Base-by-base conservation (phyloP, 1,139 yeast genomes). In the Diutina pseudorugosa region DNA sequence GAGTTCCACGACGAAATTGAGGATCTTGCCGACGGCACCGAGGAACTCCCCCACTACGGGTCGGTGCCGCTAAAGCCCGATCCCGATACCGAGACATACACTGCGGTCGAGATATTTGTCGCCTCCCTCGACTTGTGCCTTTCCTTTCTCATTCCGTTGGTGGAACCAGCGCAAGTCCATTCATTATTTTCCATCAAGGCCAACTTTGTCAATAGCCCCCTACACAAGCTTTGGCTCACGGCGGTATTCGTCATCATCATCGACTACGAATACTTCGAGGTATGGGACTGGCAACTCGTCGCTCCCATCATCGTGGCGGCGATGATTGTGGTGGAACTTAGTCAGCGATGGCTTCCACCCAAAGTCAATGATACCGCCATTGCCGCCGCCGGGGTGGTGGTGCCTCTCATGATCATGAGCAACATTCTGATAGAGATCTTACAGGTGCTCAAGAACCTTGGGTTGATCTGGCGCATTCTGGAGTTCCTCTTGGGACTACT, bases 401-500 rank as follows among this genome's bases (percentile, higher is more conserved):
- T 58, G 49, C 67, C 72, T 8, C 58, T 70, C 25, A 49, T 70
- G 2, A 55, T 70, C 4, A 61, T 70, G 11, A 64, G 73, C 2
- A 56, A 61, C 18, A 62, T 69, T 43, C 68, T 75, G 2, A 55
- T 63, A 4, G 47, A 61, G 8, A 61, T 70, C 2, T 60, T 73
- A 33, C 64, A 62, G 49, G 54, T 69, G 2, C 58, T 73, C 36
- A 71, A 72, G 55, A 73, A 73, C 54, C 61, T 69, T 44, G 78
- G 77, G 1, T 50, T 68, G 6, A 61, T 73, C 20, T 61, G 73
- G 62, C 59, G 59, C 48, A 65, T 73, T 14, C 66, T 73, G 11
- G 77, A 73, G 51, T 72, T 71, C 53, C 55, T 69, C n/a, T 62
- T 73, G 51, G 77, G 78, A 2, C 59, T 72, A 23, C 55, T 72